Base-by-base conservation (phyloP, 768 basidiomycete genomes). In the Kwoniella bestiolae region DNA sequence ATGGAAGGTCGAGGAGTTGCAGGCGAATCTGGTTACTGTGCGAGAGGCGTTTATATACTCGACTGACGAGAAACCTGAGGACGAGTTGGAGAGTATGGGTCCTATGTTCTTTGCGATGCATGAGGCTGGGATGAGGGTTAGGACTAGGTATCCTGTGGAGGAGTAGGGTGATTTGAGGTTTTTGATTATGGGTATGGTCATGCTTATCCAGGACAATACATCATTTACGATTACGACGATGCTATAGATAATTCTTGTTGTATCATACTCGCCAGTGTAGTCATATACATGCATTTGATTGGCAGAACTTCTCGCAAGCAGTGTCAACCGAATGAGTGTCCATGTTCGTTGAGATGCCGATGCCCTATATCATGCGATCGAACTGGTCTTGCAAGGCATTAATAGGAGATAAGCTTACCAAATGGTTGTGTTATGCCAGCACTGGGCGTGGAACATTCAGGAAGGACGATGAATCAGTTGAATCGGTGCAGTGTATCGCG, bases 1-100 rank as follows among this genome's bases (percentile, higher is more conserved):
- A 2, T 72, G 76, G 51, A 67, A 79, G 53, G 71, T 79, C 28
- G 74, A 77, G 50, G 72, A 78, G 47, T 67, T 83, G 61, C 83
- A 83, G 65, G 79, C 80, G 18, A 79, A 83, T 60, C 61, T 83
- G 34, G 71, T 82, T 46, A 67, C 74, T 25, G 75, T 82, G 3
- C 70, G 82, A 32, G 82, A 83, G 23, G 82, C 81, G 6, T 83
- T 83, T 72, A 52, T 83, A 18, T 81, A 81, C 51, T 72, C 80
- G 53, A 72, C 65, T 6, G 81, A 82, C 57, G 79, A 80, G 62
- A 51, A 69, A 18, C 75, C 76, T 7, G 70, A 78, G 35, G 76
- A 76, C 18, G 80, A 82, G 65, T 71, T 82, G 65, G 60, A 70
- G 21, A 72, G 77, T 23, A 72, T 68, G 51, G 82, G 82, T 1